A percentile compares a stretch with the other conserved stretches of the same genome.
These are phyloP conservation scores for Panicum virgatum DNA, from an alignment of 202 grass and related monocot species.

Conservation along the genomic window DNA sequence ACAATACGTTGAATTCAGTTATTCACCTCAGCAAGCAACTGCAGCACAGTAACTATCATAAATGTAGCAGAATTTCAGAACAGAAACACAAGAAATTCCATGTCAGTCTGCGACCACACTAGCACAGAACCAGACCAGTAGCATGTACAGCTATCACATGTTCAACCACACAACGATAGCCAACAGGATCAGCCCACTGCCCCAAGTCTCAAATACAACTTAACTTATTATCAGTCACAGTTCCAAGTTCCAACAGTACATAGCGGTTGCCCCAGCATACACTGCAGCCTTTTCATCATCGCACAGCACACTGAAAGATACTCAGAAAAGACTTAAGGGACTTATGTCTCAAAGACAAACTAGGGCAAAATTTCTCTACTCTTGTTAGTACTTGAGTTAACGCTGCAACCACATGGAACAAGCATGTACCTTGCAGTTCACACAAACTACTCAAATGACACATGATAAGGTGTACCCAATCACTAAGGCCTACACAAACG, in stretches of 20 bases:
- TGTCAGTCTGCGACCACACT: not conserved
- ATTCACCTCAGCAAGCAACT: not conserved
- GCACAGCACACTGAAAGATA: conserved; percentile 9
- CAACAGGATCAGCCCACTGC: not conserved
- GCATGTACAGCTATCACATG: not conserved
- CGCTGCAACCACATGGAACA: not conserved
- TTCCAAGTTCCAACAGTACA: not conserved
- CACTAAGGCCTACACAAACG: not conserved
- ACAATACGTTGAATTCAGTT: not conserved
- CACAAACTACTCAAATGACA: conserved; percentile 21
- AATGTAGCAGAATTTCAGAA: not conserved
- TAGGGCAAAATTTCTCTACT: conserved; percentile 21
- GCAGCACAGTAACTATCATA: not conserved
- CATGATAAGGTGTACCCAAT: not conserved
- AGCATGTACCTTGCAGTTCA: not conserved
- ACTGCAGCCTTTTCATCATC: conserved; percentile 35
- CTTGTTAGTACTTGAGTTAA: not conserved
- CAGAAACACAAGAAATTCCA: not conserved
- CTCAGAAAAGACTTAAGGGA: conserved; percentile 31
- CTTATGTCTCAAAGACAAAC: not conserved
- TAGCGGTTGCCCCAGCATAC: not conserved
- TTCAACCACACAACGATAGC: not conserved
- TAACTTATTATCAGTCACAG: not conserved
- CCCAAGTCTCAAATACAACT: not conserved
- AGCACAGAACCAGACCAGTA: not conserved